phyloP scores from a whole-genome alignment of 805 yeast species.

The Spathaspora boniae region DNA sequence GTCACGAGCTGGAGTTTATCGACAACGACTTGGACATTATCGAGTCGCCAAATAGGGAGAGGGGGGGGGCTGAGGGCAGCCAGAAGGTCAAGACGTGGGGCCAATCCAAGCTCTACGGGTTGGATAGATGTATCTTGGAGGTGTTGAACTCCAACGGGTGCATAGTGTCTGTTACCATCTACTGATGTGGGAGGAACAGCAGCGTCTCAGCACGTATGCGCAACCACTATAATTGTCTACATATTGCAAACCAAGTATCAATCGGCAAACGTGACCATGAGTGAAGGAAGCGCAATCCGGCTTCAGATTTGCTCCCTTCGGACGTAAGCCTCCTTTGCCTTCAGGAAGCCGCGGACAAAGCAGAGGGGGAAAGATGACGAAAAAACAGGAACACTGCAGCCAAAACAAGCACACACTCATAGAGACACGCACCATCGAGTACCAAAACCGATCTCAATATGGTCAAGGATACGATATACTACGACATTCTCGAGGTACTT shows the following conservation, averaged over 20 bases:
- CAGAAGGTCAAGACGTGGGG: conserved; percentile 37
- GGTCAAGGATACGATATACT: conserved; percentile 86
- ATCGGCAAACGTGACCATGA: too few species aligned
- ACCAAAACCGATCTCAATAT: too few species aligned
- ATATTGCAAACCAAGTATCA: too few species aligned
- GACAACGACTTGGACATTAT: conserved; percentile 35
- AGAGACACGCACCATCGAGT: too few species aligned
- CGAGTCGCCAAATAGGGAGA: conserved; percentile 14
- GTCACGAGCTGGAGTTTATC: conserved; percentile 38
- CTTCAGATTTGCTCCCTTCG: neutral
- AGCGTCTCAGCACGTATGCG: neutral
- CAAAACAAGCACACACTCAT: too few species aligned
- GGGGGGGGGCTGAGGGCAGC: conserved; percentile 6
- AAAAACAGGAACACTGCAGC: too few species aligned
- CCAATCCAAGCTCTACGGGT: conserved; percentile 40
- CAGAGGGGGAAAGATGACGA: too few species aligned
- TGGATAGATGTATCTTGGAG: conserved; percentile 39
- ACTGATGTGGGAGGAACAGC: too few species aligned
- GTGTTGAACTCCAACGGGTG: conserved; percentile 36
- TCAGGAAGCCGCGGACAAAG: too few species aligned
- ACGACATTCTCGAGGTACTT: conserved; percentile 70
- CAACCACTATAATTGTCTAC: neutral
- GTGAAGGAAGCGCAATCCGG: neutral
- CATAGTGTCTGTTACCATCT: conserved; percentile 35
- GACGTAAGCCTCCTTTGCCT: too few species aligned